Base-by-base conservation (phyloP, 352 stramenopile species). In the Globisporangium sylvaticum region DNA sequence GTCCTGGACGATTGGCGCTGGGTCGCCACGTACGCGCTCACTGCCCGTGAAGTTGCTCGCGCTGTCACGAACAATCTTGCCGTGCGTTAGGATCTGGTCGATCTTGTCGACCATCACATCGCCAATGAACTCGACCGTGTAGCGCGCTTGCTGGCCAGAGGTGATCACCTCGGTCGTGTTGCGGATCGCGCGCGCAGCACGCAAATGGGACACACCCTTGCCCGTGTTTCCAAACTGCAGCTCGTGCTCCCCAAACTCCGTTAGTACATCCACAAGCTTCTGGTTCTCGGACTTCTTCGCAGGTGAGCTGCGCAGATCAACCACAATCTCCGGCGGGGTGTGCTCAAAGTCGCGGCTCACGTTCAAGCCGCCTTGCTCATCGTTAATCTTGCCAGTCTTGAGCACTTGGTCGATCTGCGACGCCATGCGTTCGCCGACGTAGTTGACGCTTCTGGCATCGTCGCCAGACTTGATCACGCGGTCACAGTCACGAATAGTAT, bases 51-150 rank as follows among this genome's bases (percentile, higher is more conserved):
- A 62, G 3, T 37, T 66, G 29, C 71, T 69, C 1, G 68, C 68
- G 0, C 66, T 66, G 42, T 91, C 83, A 29, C 77, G 73, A 1
- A 90, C 65, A 46, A 92, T 89, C 46, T 83, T 83, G 48, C 82
- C 82, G n/a, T 89, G 72, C 59, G 77, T 39, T 15, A 92, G 62
- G 31, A 94, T 89, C 67, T 94, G 83, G 24, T 94, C 80, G 42
- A 94, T 91, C 71, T 94, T 94, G 42, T 90, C 78, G 1, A 81
- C 76, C 25, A 94, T 82, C 29, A 90, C 80, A n/a, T 84, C 72
- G 39, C 85, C 85, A 48, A 94, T 82, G 34, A 88, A 75, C 42
- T 74, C 74, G 14, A 89, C 73, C n/a, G 65, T 54, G 7, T 70
- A 71, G 4, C 72, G 71, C n/a, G 85, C 83, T 20, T 77, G 75